Conservation (phyloP, 805 yeast genomes). For the Cyberlindnera lachancei region DNA sequence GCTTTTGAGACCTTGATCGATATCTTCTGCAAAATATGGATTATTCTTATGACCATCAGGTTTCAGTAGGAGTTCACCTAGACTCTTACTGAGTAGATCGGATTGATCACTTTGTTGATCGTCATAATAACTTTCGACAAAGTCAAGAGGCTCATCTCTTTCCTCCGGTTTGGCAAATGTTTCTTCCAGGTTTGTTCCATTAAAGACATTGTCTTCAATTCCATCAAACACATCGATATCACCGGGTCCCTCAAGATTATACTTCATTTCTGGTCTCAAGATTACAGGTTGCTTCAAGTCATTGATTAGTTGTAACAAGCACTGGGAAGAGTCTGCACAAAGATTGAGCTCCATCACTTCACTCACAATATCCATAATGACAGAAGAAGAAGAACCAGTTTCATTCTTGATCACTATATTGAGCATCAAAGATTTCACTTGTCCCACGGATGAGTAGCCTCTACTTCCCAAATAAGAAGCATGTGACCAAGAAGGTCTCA, state of each 20-base stretch:
- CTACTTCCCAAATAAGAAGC: conserved; percentile 29
- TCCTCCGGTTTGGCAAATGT: background rate
- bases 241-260: conserved; percentile 27
- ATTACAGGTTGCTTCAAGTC: conserved; percentile 67
- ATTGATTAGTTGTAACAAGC: conserved; percentile 56
- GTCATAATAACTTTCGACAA: conserved; percentile 21
- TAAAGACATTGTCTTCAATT: conserved; percentile 28
- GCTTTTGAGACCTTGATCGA: too few relatives aligned
- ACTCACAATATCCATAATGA: conserved; percentile 36
- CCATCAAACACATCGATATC: conserved; percentile 34
- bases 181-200: conserved; percentile 1
- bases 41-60: conserved; percentile 8
- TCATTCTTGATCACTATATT: conserved; percentile 12
- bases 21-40: too few relatives aligned
- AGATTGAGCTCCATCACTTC: conserved; percentile 44
- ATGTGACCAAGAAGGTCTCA: conserved; percentile 32
- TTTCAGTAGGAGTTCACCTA: conserved; percentile 21
- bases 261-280: conserved; percentile 54
- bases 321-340: conserved; percentile 82
- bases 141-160: conserved; percentile 8
- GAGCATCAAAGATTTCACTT: conserved; percentile 26
- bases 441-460: conserved; percentile 52
- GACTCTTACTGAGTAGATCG: conserved; percentile 24
- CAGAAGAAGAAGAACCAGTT: conserved; percentile 21
- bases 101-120: conserved; percentile 7